Percentiles rank a stretch among this genome's conserved stretches.
phyloP scores from a whole-genome alignment of 1,284 basidiomycete species.

The Fomitopsis pinicola region DNA sequence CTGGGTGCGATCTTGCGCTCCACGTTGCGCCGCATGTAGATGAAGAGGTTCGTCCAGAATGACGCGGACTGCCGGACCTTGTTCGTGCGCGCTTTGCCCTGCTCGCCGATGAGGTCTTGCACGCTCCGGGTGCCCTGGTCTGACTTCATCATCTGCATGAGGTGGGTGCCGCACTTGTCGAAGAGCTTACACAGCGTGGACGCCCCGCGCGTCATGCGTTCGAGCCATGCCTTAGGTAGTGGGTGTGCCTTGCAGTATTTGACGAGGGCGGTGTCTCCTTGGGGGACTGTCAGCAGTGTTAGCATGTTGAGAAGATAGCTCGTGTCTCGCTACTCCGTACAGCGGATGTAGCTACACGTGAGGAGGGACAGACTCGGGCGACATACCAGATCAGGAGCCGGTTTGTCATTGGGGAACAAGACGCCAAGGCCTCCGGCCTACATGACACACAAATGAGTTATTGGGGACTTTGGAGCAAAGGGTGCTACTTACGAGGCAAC shows the following conservation, averaged over 20 bases:
- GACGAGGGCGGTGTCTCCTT: background rate
- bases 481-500: no score
- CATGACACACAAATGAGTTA: no score
- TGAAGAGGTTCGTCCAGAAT: background rate
- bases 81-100: background rate
- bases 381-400: constrained; percentile 34
- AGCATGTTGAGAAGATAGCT: background rate
- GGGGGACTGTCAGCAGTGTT: background rate
- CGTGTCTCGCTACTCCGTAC: no score
- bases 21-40: background rate
- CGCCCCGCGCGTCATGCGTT: background rate
- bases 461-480: no score
- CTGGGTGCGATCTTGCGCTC: background rate
- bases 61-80: background rate
- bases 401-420: constrained; percentile 30
- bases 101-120: background rate
- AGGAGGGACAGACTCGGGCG: no score
- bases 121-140: background rate
- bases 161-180: background rate
- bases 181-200: background rate
- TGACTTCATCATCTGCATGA: background rate
- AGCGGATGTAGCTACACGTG: no score
- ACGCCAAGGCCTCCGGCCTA: constrained; percentile 45
- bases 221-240: background rate
- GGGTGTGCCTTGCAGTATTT: background rate